These are phyloP conservation scores for Saccharomycopsis sp. DNA, from an alignment of 805 yeast species.

Conservation along the genomic window DNA sequence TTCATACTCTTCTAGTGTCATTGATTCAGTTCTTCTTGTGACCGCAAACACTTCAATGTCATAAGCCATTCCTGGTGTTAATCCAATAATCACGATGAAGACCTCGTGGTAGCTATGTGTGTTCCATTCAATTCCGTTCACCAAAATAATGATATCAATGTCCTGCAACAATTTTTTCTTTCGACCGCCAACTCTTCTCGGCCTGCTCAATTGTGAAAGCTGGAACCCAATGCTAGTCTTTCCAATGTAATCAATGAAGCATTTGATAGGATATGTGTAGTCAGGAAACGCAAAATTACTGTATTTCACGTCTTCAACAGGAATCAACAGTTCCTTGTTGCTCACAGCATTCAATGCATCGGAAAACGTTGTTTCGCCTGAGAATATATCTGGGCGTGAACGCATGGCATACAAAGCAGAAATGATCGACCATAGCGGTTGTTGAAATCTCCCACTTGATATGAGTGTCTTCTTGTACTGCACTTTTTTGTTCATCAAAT, in stretches of 20 bases:
- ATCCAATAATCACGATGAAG: conserved; percentile 51
- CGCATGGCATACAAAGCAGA: conserved; percentile 44
- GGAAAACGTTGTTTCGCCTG: conserved; percentile 29
- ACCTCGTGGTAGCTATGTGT: conserved; percentile 32
- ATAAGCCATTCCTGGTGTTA: conserved; percentile 56
- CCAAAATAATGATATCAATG: conserved; percentile 35
- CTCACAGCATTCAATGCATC: conserved; percentile 12
- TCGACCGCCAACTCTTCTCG: conserved; percentile 26
- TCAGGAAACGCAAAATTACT: conserved; percentile 23
- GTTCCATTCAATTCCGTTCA: conserved; percentile 59
- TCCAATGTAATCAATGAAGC: conserved; percentile 40
- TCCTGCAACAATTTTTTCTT: conserved; percentile 17
- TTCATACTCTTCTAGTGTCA: too few species aligned
- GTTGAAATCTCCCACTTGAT: conserved; percentile 24
- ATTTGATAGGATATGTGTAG: conserved; percentile 27
- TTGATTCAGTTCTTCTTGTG: conserved; percentile 22
- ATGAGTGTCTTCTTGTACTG: too few species aligned
- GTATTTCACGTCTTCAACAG: conserved; percentile 15
- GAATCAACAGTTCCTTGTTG: conserved; percentile 19
- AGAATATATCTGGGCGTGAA: conserved; percentile 35
- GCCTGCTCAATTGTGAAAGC: conserved; percentile 30
- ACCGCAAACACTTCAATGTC: conserved; percentile 41
- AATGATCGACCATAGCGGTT: conserved; percentile 47
- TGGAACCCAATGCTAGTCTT: conserved; percentile 45
- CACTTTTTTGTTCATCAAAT: too few species aligned